phyloP scores from a whole-genome alignment of 2,329 filamentous ascomycete genomes.

The Paramyrothecium sp. region DNA sequence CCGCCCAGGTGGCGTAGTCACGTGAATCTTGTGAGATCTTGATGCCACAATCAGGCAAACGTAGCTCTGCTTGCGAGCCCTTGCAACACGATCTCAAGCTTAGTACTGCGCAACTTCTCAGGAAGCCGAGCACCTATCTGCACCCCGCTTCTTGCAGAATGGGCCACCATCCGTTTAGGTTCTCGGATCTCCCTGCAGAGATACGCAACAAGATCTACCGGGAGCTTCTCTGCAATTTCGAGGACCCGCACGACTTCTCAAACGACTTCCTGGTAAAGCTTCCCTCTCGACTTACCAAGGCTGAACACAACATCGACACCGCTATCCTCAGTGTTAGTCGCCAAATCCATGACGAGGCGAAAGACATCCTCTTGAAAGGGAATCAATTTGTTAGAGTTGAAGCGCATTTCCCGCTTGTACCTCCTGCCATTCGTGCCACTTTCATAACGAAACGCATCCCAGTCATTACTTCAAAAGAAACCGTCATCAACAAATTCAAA shows the following conservation, averaged over 20 bases:
- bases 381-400: background rate
- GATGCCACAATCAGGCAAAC: no score
- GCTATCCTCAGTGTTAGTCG: background rate
- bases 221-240: background rate
- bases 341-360: background rate
- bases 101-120: no score
- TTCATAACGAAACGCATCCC: background rate
- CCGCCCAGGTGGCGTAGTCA: no score
- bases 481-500: background rate
- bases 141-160: no score
- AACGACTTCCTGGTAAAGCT: background rate
- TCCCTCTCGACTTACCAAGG: background rate
- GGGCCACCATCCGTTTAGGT: background rate
- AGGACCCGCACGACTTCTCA: background rate
- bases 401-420: background rate
- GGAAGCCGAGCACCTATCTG: no score
- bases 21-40: no score
- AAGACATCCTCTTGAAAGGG: background rate
- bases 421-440: background rate
- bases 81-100: no score
- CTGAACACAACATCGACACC: background rate
- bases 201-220: background rate
- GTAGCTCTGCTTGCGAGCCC: no score
- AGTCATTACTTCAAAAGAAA: background rate
- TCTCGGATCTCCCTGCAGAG: background rate